Evolutionary conservation across 345 rosid genomes (phyloP).

Genomic region (Laguncularia racemosa): DNA sequence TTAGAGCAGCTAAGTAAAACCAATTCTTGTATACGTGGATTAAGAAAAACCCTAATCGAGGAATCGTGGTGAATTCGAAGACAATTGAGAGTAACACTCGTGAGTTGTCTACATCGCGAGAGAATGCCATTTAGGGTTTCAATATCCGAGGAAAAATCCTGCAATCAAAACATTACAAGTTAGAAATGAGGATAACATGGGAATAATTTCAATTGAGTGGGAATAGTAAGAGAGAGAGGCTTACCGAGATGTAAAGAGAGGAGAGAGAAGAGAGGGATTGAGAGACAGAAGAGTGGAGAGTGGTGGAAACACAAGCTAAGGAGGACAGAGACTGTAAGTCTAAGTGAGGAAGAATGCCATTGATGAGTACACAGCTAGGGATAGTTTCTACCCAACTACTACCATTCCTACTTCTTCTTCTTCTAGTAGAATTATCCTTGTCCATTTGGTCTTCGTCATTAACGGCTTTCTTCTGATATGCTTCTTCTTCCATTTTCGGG

Average conservation of each 20-base stretch:
- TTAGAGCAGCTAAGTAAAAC: slow-evolving; percentile 36
- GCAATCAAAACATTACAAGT: background rate
- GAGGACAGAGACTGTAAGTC: slow-evolving; percentile 46
- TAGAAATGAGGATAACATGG: background rate
- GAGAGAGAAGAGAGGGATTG: slow-evolving; percentile 32
- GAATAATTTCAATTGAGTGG: background rate
- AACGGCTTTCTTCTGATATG: too few relatives aligned
- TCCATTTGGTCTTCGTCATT: too few relatives aligned
- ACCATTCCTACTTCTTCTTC: background rate
- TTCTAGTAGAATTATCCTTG: background rate
- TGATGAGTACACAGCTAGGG: slow-evolving; percentile 23
- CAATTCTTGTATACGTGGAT: slow-evolving; percentile 32
- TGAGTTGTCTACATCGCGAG: slow-evolving; percentile 22
- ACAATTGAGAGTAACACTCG: slow-evolving; percentile 36
- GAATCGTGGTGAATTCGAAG: slow-evolving; percentile 28
- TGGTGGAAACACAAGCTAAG: slow-evolving; percentile 39
- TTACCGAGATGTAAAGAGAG: slow-evolving; percentile 36
- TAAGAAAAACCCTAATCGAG: slow-evolving; percentile 21
- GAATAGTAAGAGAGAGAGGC: slow-evolving; percentile 6
- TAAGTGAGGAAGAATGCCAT: slow-evolving; percentile 39
- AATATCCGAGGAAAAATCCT: slow-evolving; percentile 33
- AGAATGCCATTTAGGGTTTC: slow-evolving; percentile 27
- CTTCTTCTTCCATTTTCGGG: too few relatives aligned
- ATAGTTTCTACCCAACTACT: slow-evolving; percentile 14
- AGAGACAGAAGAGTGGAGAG: slow-evolving; percentile 33